Evolutionary conservation across 805 yeast genomes (phyloP), one percentile per base, ranked within the genome.

Genomic region (Wickerhamomyces bovis): DNA sequence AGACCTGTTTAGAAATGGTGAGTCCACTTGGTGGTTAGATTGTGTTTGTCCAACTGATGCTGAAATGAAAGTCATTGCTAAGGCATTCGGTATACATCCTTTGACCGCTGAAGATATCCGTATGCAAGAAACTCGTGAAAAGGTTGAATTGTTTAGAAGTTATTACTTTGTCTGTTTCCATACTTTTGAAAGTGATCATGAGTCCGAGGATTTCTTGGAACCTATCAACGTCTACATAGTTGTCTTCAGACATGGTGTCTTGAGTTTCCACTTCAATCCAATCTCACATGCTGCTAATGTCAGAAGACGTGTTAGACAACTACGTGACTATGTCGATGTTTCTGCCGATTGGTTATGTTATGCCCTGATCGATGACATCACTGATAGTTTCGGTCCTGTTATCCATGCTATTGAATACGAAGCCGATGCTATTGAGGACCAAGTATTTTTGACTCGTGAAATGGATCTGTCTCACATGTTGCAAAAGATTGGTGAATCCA

Each of bases 81-180:
- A 90, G 58, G 94, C 97, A 0, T 92, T 92, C 66, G 96, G 97
- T 10, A 88, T 92, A 68, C 99, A 92, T 72, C 99, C 99, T 26
- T 81, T 92, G 72, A 92, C 99, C 0, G 89, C 97, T 1, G 99
- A 92, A 69, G 99, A 92, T 81, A 90, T 92, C 53, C 73, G 96
- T 47, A 86, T 89, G 80, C 96, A 90, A 69, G 99, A 92, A 69
- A 80, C 96, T 21, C 89, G 99, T 68, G 99, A 92, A 70, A 92
- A 92, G 67, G 97, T 92, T 26, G 99, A 92, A 68, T 72, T 92
- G 51, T 92, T 92, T 75, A 80, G 81, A 57, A 78, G 80, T 54
- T 92, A 92, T 67, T 92, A 94, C 67, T 89, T 94, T 71, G 96
- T 94, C 38, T 87, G 96, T 75, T 94, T 94, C 78, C 97, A 94